Percentiles rank a stretch among this genome's conserved stretches.
phyloP scores from a whole-genome alignment of 2,329 filamentous ascomycete species.

The Ophiocordyceps camponoti-floridani region DNA sequence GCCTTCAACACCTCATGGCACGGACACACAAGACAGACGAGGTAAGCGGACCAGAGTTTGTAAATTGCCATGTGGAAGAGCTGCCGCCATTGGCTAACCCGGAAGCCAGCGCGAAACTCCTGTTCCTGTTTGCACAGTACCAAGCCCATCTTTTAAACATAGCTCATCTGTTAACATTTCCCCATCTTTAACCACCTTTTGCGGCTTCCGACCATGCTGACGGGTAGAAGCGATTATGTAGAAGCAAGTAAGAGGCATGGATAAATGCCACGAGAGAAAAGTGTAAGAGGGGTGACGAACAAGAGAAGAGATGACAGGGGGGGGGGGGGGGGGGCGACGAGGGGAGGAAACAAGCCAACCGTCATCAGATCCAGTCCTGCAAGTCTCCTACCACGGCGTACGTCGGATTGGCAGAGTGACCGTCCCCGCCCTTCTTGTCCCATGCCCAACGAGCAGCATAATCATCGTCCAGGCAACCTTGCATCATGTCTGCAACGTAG shows the following conservation, averaged over 20 bases:
- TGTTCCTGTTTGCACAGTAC: slow-evolving; percentile 4
- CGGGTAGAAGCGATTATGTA: too few relatives aligned
- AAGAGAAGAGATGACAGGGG: background rate
- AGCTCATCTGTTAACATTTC: background rate
- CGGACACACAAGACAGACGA: background rate
- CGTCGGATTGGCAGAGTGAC: slow-evolving; percentile 22
- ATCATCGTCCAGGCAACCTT: slow-evolving; percentile 19
- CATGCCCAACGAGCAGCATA: slow-evolving; percentile 25
- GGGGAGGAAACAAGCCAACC: background rate
- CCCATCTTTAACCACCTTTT: too few relatives aligned
- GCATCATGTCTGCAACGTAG: slow-evolving; percentile 33
- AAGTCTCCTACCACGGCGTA: slow-evolving; percentile 22
- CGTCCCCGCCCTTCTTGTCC: slow-evolving; percentile 22
- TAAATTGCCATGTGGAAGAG: background rate
- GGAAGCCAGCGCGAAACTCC: slow-evolving; percentile 1
- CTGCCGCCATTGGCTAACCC: background rate
- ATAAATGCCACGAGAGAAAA: background rate
- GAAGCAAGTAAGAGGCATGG: too few relatives aligned
- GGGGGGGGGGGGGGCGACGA: background rate
- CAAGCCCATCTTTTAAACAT: background rate
- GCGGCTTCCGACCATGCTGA: too few relatives aligned
- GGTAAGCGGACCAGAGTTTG: background rate
- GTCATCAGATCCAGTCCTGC: slow-evolving; percentile 17
- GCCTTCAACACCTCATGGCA: too few relatives aligned
- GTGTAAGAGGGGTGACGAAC: background rate